Evolutionary conservation across 129 eudicot genomes (phyloP).

Genomic region (Artemisia annua): DNA sequence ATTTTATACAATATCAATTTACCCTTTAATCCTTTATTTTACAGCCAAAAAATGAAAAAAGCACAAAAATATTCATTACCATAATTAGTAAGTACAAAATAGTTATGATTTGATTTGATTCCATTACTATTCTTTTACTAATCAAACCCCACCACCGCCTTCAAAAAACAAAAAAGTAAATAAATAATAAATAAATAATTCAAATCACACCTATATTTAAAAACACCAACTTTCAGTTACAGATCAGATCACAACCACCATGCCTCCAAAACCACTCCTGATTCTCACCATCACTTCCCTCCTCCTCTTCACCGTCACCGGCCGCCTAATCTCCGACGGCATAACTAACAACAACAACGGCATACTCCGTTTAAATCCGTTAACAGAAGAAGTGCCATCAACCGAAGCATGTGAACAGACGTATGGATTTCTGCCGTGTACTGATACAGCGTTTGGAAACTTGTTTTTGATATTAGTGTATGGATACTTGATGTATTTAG

Average conservation of each 20-base stretch:
- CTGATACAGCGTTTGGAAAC: conserved; percentile 56
- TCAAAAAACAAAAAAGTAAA: too few relatives aligned
- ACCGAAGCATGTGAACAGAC: conserved; percentile 63
- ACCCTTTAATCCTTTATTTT: too few relatives aligned
- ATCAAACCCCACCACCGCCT: too few relatives aligned
- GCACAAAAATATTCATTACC: too few relatives aligned
- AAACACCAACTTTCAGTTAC: neutral
- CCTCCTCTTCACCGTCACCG: conserved; percentile 29
- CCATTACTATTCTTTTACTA: too few relatives aligned
- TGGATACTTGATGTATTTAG: conserved; percentile 73
- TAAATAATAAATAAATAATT: too few relatives aligned
- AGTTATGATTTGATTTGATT: too few relatives aligned
- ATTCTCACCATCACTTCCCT: conserved; percentile 43
- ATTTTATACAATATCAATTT: too few relatives aligned
- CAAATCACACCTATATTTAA: too few relatives aligned
- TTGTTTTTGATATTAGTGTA: conserved; percentile 64
- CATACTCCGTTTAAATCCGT: conserved; percentile 32
- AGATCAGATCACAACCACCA: conserved; percentile 21
- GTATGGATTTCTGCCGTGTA: conserved; percentile 81
- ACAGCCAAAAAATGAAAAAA: too few relatives aligned
- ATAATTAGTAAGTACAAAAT: too few relatives aligned
- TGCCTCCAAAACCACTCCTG: conserved; percentile 33
- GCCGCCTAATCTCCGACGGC: conserved; percentile 50
- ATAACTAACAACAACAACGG: neutral
- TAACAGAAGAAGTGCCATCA: conserved; percentile 35